These are phyloP conservation scores for Neoscytalidium dimidiatum DNA, from an alignment of 2,329 filamentous ascomycete genomes.

Conservation along the genomic window DNA sequence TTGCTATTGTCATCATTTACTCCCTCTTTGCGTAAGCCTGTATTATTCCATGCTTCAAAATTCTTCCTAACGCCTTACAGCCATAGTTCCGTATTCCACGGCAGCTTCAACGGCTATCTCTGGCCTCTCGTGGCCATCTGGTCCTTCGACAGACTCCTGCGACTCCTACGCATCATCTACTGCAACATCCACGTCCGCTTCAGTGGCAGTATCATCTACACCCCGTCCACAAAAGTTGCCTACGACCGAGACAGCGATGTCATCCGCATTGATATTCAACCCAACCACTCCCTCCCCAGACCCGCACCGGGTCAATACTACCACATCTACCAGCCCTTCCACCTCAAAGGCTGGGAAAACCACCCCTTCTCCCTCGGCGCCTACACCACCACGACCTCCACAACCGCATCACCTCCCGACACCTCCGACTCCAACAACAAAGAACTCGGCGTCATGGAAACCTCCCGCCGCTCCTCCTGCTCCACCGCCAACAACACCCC, in stretches of 20 bases:
- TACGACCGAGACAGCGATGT: constrained; percentile 50
- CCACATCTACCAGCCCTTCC: constrained; percentile 50
- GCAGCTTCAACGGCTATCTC: constrained; percentile 52
- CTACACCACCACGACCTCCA: constrained; percentile 24
- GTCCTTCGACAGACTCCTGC: constrained; percentile 51
- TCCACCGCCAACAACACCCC: background rate
- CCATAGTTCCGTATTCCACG: constrained; percentile 56
- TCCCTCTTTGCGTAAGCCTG: constrained; percentile 54
- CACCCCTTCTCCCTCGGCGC: constrained; percentile 53
- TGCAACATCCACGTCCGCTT: constrained; percentile 45
- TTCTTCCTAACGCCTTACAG: constrained; percentile 30
- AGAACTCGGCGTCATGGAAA: constrained; percentile 21
- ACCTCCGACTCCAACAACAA: constrained; percentile 12
- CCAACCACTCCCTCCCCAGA: constrained; percentile 33
- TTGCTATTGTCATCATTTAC: constrained; percentile 46
- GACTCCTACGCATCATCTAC: constrained; percentile 46
- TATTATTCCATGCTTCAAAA: background rate
- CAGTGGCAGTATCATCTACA: constrained; percentile 25
- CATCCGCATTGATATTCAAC: constrained; percentile 49
- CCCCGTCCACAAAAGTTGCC: constrained; percentile 41
- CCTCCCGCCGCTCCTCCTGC: constrained; percentile 24
- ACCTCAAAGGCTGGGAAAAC: constrained; percentile 50
- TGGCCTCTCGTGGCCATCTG: constrained; percentile 55
- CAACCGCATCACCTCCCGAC: background rate
- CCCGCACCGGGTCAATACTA: constrained; percentile 52